phyloP scores from a whole-genome alignment of 352 stramenopile genomes.

The Globisporangium parvum region DNA sequence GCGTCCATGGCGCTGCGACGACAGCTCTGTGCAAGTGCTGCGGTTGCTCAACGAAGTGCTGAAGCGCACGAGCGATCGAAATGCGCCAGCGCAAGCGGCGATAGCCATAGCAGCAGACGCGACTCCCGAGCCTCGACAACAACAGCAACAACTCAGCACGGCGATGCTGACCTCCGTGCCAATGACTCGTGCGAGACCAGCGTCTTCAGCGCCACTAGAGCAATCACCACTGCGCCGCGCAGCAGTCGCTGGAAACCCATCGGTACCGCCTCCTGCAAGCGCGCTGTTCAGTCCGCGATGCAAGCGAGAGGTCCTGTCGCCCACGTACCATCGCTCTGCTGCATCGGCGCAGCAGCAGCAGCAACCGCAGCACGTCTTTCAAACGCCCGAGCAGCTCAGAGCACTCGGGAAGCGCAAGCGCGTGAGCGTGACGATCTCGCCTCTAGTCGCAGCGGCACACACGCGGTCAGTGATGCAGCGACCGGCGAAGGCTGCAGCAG shows the following conservation, averaged over 20 bases:
- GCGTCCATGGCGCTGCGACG: constrained; percentile 3
- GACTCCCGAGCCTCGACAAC: neutral
- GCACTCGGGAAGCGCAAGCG: constrained; percentile 9
- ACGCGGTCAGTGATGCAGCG: neutral
- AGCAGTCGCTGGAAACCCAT: neutral
- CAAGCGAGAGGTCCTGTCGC: constrained; percentile 8
- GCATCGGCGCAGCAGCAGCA: neutral
- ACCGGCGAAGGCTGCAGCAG: no score
- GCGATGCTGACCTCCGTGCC: no score
- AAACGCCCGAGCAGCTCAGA: constrained; percentile 3
- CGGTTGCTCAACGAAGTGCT: constrained; percentile 6
- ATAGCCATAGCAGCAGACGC: neutral
- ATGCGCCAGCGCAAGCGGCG: neutral
- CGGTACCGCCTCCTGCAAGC: neutral
- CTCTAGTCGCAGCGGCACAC: neutral
- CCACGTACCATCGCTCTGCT: neutral
- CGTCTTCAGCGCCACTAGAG: neutral
- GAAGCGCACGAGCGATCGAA: neutral
- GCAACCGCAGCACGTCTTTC: neutral
- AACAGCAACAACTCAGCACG: no score
- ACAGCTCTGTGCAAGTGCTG: constrained; percentile 10
- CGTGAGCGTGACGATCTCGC: constrained; percentile 13
- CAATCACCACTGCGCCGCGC: neutral
- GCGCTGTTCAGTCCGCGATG: neutral
- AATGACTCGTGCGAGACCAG: neutral